A percentile compares a stretch with the other conserved stretches of the same genome.
These are phyloP conservation scores for Aspergillus pseudoviridinutans DNA, from an alignment of 2,329 filamentous ascomycete genomes.

Conservation along the genomic window DNA sequence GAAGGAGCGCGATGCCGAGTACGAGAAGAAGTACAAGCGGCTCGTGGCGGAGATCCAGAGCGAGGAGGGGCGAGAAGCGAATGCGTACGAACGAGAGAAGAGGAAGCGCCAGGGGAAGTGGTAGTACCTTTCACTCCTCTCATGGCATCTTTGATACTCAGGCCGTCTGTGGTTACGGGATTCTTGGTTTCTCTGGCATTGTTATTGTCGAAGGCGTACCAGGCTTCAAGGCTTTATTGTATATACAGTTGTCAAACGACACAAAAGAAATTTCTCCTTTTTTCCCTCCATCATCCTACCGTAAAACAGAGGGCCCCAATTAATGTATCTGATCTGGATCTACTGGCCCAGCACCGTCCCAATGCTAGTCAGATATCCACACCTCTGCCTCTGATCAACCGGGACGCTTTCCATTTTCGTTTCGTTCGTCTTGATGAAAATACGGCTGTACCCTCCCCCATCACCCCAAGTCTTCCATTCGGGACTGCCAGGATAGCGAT, in stretches of 20 bases:
- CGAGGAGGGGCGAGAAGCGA: constrained; percentile 81
- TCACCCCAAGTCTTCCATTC: constrained; percentile 48
- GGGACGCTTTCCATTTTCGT: constrained; percentile 47
- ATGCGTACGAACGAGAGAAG: constrained; percentile 86
- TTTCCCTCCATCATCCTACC: neutral
- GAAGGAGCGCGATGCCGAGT: constrained; percentile 87
- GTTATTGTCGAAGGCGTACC: neutral
- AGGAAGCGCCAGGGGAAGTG: constrained; percentile 65
- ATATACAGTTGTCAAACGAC: constrained; percentile 6
- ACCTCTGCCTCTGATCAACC: constrained; percentile 39
- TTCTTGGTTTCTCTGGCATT: neutral
- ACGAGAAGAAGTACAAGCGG: constrained; percentile 93
- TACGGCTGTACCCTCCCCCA: constrained; percentile 28
- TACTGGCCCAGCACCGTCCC: constrained; percentile 47
- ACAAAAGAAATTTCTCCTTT: neutral
- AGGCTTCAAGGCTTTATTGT: neutral
- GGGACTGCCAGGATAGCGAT: constrained; percentile 45
- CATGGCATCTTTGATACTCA: neutral
- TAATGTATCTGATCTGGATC: neutral
- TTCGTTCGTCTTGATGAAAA: constrained; percentile 44
- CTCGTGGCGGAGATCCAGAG: constrained; percentile 93
- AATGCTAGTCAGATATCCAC: constrained; percentile 49
- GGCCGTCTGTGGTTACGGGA: neutral
- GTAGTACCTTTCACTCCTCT: constrained; percentile 16
- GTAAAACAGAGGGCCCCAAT: neutral